Base-by-base conservation (phyloP, 805 yeast species). In the Yarrowia bubula region DNA sequence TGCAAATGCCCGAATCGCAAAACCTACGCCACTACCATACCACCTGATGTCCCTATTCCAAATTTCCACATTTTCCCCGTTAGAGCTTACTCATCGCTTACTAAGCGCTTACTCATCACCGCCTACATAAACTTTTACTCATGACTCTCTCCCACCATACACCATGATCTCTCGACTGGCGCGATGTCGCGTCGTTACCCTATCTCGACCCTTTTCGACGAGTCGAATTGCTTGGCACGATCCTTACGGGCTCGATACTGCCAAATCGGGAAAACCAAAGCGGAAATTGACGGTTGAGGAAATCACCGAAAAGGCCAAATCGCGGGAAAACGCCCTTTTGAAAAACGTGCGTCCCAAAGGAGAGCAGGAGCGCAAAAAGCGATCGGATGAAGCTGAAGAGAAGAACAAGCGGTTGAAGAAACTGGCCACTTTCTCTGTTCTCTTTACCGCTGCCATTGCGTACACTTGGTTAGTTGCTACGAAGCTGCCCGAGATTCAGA, bases 331-430 rank as follows among this genome's bases (percentile, higher is more conserved):
- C 11, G 38, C 61, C 39, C 47, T 55, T n/a, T n/a, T 55, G 17
- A 55, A 55, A n/a, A 39, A 39, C 28, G 61, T 55, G 61, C 61
- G 61, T 28, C 61, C 61, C 38, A 39, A 55, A 38, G 47, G 13
- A 8, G 61, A 55, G 61, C 47, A 41, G 47, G 47, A 55, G 61
- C 61, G 61, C 4, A 33, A 55, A 47, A 22, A 41, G 61, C 31
- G 28, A 6, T 7, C 8, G 5, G 61, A 55, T 38, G 47, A 55
- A 38, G 61, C 61, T 47, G 61, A 55, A 31, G 61, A 55, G 61
- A 55, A 55, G 15, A 41, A 39, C 50, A 58, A 58, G 51, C 51
- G 50, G n/a, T 33, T 43, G 43, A 58, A 58, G 43, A 58, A 58
- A n/a, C 35, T 43, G 3, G 64, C 64, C 1, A 58, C 51, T 8